Evolutionary conservation across 352 stramenopile genomes (phyloP).

Genomic region (Pythium aquatile): DNA sequence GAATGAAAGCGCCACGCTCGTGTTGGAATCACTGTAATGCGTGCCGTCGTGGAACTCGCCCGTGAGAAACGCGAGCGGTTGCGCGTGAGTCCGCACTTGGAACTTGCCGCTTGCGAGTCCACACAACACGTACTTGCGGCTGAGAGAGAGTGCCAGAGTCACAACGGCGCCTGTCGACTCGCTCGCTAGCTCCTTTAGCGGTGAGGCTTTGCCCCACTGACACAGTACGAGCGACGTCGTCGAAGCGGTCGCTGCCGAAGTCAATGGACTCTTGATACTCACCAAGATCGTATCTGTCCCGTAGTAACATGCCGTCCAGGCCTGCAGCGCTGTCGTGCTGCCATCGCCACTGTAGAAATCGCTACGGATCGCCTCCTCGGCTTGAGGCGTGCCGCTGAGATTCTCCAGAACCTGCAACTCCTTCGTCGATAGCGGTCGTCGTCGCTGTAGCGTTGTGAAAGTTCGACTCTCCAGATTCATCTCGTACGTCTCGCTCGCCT

Average conservation of each 20-base stretch:
- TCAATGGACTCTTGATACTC: constrained; percentile 33
- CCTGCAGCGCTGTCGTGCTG: constrained; percentile 23
- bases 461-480: constrained; percentile 41
- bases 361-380: constrained; percentile 48
- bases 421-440: constrained; percentile 43
- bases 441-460: constrained; percentile 45
- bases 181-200: constrained; percentile 45
- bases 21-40: constrained; percentile 1
- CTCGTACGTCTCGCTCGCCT: constrained; percentile 53
- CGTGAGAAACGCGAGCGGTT: constrained; percentile 66
- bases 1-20: constrained; percentile 60
- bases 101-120: constrained; percentile 81
- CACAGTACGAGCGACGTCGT: constrained; percentile 33
- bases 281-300: constrained; percentile 42
- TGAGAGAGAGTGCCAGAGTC: constrained; percentile 44
- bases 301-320: constrained; percentile 45
- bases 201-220: constrained; percentile 29
- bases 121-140: constrained; percentile 69
- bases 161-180: constrained; percentile 35
- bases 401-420: constrained; percentile 50
- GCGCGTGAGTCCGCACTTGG: constrained; percentile 50
- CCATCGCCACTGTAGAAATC: constrained; percentile 48
- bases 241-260: neutral
- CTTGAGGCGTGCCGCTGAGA: constrained; percentile 32
- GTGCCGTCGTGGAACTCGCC: constrained; percentile 75